These are phyloP conservation scores for Zoysia pacifica DNA, from an alignment of 176 grass and related monocot genomes.

Conservation along the genomic window DNA sequence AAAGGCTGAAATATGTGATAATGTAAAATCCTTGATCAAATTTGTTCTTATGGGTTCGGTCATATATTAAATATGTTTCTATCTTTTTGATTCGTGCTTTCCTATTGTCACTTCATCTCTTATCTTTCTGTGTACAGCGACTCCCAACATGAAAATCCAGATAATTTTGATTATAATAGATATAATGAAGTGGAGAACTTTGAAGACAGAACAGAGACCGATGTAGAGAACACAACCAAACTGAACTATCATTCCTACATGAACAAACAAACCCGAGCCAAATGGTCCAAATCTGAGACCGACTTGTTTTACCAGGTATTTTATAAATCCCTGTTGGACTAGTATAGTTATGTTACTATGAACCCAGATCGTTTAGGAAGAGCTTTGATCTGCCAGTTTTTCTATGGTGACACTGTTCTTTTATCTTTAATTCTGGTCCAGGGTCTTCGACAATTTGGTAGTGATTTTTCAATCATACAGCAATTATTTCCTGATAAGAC, in stretches of 20 bases:
- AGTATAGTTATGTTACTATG: constrained; percentile 25
- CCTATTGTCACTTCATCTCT: constrained; percentile 6
- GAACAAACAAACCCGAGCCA: constrained; percentile 45
- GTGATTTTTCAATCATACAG: constrained; percentile 95
- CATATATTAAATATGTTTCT: not conserved
- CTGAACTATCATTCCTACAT: constrained; percentile 82
- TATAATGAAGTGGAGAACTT: constrained; percentile 38
- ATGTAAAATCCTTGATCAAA: not conserved
- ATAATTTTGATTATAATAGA: constrained; percentile 49
- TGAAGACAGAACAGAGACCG: constrained; percentile 26
- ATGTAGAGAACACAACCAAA: constrained; percentile 18
- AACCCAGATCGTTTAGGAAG: not conserved
- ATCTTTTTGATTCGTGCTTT: not conserved
- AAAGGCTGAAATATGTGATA: not conserved
- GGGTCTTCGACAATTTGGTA: constrained; percentile 91
- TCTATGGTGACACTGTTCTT: constrained; percentile 10
- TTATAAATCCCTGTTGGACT: constrained; percentile 34
- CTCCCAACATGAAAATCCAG: constrained; percentile 13
- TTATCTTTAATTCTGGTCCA: constrained; percentile 40
- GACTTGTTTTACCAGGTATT: constrained; percentile 84
- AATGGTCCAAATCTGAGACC: constrained; percentile 81
- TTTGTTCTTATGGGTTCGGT: not conserved
- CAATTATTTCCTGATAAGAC: constrained; percentile 80
- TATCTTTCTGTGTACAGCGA: constrained; percentile 24
- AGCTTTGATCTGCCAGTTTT: constrained; percentile 11